A percentile compares a stretch with the other conserved stretches of the same genome.
Conservation (phyloP, 176 grass and related monocot species). For the Oropetium thomaeum region DNA sequence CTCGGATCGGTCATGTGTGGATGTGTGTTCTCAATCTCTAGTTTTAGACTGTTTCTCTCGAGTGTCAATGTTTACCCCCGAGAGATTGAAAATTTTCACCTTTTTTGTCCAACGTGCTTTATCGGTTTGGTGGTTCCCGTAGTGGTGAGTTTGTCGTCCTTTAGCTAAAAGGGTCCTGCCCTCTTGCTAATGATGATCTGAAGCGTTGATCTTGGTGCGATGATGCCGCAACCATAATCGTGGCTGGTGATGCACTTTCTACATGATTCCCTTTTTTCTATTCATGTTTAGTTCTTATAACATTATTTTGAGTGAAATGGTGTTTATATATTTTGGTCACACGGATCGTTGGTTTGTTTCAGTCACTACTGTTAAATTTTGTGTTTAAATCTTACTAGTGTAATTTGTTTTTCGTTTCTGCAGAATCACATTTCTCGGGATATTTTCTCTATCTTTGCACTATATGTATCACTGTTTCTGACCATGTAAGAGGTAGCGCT, state of each 20-base stretch:
- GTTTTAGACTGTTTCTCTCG: constrained; percentile 17
- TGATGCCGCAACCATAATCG: neutral
- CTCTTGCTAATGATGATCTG: constrained; percentile 2
- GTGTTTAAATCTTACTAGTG: neutral
- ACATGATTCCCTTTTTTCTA: neutral
- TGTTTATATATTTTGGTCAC: neutral
- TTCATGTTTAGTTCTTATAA: neutral
- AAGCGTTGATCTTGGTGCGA: neutral
- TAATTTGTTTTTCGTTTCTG: neutral
- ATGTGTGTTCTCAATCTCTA: neutral
- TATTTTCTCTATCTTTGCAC: neutral
- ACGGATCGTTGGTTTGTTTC: neutral
- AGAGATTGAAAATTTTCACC: neutral
- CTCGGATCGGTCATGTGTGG: constrained; percentile 23
- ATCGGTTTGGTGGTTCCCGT: constrained; percentile 22
- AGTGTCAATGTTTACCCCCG: too few relatives aligned
- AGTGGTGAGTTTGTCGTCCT: constrained; percentile 36
- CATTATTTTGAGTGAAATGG: neutral
- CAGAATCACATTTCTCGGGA: neutral
- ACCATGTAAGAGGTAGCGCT: neutral
- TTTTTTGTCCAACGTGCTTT: constrained; percentile 24
- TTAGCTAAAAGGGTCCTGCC: neutral
- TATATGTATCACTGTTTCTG: neutral
- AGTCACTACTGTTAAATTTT: neutral
- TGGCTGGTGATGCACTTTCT: neutral